These are phyloP conservation scores for Aphelidium insulamus DNA, from an alignment of 371 early-diverging fungal genomes.

Conservation along the genomic window DNA sequence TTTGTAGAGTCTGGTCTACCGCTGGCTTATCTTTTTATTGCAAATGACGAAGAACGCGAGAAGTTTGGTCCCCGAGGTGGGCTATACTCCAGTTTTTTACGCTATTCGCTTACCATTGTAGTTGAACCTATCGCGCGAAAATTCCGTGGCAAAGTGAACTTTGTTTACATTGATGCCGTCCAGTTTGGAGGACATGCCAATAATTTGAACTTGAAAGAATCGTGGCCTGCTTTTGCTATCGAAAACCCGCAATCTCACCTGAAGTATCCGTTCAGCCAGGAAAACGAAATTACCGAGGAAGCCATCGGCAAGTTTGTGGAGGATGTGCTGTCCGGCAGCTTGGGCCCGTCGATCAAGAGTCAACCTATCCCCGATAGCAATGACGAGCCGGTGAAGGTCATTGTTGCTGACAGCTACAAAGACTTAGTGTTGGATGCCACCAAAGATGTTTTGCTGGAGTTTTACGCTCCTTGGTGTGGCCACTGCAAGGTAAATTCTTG, in stretches of 20 bases:
- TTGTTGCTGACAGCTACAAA: slow-evolving; percentile 58
- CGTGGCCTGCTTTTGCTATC: slow-evolving; percentile 83
- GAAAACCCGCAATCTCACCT: slow-evolving; percentile 22
- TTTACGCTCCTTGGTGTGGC: slow-evolving; percentile 86
- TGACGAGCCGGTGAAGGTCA: slow-evolving; percentile 63
- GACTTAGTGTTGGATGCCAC: slow-evolving; percentile 53
- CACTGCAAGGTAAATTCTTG: slow-evolving; percentile 68
- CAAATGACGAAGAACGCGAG: slow-evolving; percentile 29
- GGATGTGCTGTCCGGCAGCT: slow-evolving; percentile 36
- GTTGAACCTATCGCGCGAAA: slow-evolving; percentile 54
- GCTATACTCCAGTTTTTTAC: no score
- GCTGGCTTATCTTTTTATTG: slow-evolving; percentile 64
- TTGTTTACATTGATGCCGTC: slow-evolving; percentile 67
- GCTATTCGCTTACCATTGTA: no score
- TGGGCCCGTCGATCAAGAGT: slow-evolving; percentile 58
- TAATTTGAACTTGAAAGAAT: slow-evolving; percentile 51
- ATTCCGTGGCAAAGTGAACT: slow-evolving; percentile 60
- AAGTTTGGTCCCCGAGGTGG: slow-evolving; percentile 14
- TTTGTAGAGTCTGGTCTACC: slow-evolving; percentile 70
- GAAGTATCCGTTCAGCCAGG: slow-evolving; percentile 63
- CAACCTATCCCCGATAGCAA: slow-evolving; percentile 60
- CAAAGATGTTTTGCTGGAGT: slow-evolving; percentile 83
- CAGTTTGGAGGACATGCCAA: slow-evolving; percentile 65
- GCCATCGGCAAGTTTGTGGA: slow-evolving; percentile 33
- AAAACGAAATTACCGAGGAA: slow-evolving; percentile 27